Percentiles rank a stretch among this genome's conserved stretches.
Conservation (phyloP, 2,329 filamentous ascomycete genomes). For the Hirsutella minnesotensis region DNA sequence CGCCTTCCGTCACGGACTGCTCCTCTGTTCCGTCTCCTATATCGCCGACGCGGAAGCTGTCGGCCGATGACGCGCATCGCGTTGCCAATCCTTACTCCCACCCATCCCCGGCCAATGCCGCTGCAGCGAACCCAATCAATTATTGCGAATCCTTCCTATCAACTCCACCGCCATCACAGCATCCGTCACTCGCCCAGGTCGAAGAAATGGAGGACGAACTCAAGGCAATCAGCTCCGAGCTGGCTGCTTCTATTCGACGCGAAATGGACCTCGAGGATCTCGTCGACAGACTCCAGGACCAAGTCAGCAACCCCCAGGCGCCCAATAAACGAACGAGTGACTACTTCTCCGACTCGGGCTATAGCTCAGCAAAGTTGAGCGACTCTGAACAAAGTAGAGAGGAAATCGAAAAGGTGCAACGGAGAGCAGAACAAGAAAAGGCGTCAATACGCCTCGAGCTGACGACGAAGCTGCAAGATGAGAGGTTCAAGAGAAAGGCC, state of each 20-base stretch:
- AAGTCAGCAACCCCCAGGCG: slow-evolving; percentile 47
- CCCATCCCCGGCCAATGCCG: slow-evolving; percentile 26
- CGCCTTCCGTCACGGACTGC: slow-evolving; percentile 35
- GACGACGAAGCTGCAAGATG: slow-evolving; percentile 77
- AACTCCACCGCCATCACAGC: slow-evolving; percentile 30
- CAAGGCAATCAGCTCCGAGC: slow-evolving; percentile 81
- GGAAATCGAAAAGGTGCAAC: slow-evolving; percentile 72
- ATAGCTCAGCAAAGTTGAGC: slow-evolving; percentile 69
- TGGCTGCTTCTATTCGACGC: slow-evolving; percentile 82
- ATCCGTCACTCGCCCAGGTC: slow-evolving; percentile 41
- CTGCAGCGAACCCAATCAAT: slow-evolving; percentile 29
- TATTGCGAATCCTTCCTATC: slow-evolving; percentile 41
- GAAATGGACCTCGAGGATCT: slow-evolving; percentile 97
- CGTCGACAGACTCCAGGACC: slow-evolving; percentile 76
- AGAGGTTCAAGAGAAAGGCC: slow-evolving; percentile 60
- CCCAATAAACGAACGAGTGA: slow-evolving; percentile 75
- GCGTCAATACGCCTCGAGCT: slow-evolving; percentile 77
- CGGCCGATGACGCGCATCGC: slow-evolving; percentile 19
- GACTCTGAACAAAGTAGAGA: slow-evolving; percentile 51
- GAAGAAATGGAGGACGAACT: slow-evolving; percentile 91
- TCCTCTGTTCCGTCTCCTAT: slow-evolving; percentile 43
- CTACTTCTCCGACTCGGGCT: slow-evolving; percentile 94
- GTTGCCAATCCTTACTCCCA: slow-evolving; percentile 18
- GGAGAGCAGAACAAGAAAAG: slow-evolving; percentile 81
- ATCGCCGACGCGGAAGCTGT: slow-evolving; percentile 26